Base-by-base conservation (phyloP, 176 grass and related monocot genomes). In the Aegilops bicornis region DNA sequence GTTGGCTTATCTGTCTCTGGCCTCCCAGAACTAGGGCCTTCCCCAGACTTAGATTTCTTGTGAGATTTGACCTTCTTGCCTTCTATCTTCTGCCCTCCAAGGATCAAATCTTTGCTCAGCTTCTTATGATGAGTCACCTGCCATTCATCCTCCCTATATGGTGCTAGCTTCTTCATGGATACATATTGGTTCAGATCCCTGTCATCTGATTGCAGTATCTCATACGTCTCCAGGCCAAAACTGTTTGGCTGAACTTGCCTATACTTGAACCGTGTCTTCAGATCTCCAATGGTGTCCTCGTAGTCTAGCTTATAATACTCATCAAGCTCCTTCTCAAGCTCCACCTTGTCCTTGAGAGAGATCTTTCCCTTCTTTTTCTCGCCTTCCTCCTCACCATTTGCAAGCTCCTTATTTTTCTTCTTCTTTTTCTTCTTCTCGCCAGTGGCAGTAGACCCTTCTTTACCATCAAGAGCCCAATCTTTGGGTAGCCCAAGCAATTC, bases 221-320 rank as follows among this genome's bases (percentile, higher is more conserved):
- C 97, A 29, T 59, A 66, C 35, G 89, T 19, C 14, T 37, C 77
- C 77, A 99, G 82, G 8, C 94, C 94, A 75, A 86, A 99, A 88
- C 31, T 84, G 67, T 96, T 96, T 17, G 92, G 85, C 27, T 80
- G 62, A 77, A 96, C 97, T 32, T 91, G 50, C 36, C 89, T 92
- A 45, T 96, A 96, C 85, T 89, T 99, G 85, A 96, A 99, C 30
- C 97, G 83, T 86, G 97, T 99, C 82, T 96, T 99, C 27, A 99
- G 61, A 86, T 99, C 94, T 66, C 92, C 97, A 72, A 99, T 96
- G 68, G 92, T 94, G 78, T 93, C 97, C 78, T 97, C 93, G 35
- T 95, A 97, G 86, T 99, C 97, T 71, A 97, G 84, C 23, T 93
- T 99, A 75, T 96, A 99, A 68, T 99, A 96, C 85, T 99, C 94